A percentile compares a stretch with the other conserved stretches of the same genome.
Evolutionary conservation across 2,329 filamentous ascomycete genomes (phyloP).

Genomic region (Elsinoe perseae): DNA sequence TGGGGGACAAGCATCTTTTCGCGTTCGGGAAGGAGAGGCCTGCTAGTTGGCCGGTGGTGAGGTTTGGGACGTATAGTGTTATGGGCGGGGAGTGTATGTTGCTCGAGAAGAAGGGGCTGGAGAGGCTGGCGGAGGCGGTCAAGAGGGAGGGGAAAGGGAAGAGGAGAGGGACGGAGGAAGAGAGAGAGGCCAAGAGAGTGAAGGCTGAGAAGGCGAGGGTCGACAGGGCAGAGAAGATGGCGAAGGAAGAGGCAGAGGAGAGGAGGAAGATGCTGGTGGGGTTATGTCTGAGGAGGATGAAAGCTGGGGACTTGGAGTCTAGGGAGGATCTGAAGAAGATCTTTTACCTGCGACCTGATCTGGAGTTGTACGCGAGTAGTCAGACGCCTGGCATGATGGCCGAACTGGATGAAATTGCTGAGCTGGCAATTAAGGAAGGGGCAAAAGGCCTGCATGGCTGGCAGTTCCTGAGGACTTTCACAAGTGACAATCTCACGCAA

Average conservation of each 20-base stretch:
- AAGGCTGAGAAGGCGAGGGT: conserved; percentile 12
- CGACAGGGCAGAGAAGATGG: neutral
- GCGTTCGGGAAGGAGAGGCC: neutral
- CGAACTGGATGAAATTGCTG: neutral
- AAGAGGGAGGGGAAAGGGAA: conserved; percentile 21
- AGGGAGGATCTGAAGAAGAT: neutral
- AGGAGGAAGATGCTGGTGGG: neutral
- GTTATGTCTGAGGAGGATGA: neutral
- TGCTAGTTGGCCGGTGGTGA: conserved; percentile 18
- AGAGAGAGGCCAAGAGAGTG: conserved; percentile 17
- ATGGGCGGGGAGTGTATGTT: conserved; percentile 23
- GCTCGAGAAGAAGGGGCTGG: conserved; percentile 25
- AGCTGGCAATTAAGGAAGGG: neutral
- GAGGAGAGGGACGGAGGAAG: conserved; percentile 17
- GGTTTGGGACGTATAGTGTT: conserved; percentile 23
- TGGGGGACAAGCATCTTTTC: conserved; percentile 24
- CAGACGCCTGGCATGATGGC: neutral
- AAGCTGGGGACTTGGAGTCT: neutral
- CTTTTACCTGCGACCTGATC: neutral
- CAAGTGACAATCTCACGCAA: too few species aligned
- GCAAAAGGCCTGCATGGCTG: neutral
- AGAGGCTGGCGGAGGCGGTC: conserved; percentile 20
- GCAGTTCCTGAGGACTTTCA: neutral
- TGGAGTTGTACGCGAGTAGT: neutral
- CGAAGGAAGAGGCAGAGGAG: neutral